Conservation (phyloP, 495 filamentous ascomycete genomes). For the Neurospora sp. region DNA sequence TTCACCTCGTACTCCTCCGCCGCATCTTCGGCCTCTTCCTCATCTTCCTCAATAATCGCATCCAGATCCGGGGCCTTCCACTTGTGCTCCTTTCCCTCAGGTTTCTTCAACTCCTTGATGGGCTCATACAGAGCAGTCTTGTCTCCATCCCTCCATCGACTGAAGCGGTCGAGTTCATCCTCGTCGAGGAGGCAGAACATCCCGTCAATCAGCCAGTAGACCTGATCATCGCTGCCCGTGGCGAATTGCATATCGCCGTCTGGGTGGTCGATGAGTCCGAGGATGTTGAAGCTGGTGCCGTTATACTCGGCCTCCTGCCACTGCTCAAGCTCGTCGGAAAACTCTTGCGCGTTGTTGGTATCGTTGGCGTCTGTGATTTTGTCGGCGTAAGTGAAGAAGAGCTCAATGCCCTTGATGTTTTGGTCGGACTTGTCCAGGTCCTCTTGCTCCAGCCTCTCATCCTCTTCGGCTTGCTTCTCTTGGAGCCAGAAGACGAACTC, state of each 20-base stretch:
- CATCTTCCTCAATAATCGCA: not conserved
- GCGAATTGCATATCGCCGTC: not conserved
- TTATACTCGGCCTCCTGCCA: not conserved
- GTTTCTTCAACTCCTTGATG: rapidly evolving
- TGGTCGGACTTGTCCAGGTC: too few species aligned
- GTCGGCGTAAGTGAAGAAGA: not conserved
- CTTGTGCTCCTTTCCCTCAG: rapidly evolving
- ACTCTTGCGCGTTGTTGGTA: not conserved
- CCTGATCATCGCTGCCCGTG: rapidly evolving
- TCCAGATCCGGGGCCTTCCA: not conserved
- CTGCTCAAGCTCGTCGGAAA: not conserved
- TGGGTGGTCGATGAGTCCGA: not conserved
- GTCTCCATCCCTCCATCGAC: rapidly evolving
- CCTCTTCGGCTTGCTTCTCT: not conserved
- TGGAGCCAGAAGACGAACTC: not conserved
- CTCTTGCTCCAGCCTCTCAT: too few species aligned
- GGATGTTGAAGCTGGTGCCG: not conserved
- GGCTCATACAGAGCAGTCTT: not conserved
- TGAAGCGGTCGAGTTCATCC: not conserved
- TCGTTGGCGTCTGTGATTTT: rapidly evolving
- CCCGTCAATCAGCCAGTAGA: not conserved
- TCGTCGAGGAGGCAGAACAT: not conserved
- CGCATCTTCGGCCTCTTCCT: not conserved
- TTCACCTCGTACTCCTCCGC: not conserved
- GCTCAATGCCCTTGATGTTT: not conserved